Conservation (phyloP, 1,139 yeast genomes). For the Geotrichum klebahnii region DNA sequence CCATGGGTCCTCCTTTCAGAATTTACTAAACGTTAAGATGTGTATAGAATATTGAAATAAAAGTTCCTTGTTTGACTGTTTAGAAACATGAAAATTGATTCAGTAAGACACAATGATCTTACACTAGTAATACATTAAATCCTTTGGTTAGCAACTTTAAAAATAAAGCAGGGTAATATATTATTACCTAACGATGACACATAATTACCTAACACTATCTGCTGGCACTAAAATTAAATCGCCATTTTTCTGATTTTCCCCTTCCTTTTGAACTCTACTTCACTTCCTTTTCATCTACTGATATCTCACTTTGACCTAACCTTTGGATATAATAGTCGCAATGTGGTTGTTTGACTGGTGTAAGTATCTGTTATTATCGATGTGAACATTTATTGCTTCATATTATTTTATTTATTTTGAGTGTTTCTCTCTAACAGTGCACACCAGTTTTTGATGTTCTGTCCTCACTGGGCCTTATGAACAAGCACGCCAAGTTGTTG, state of each 20-base stretch:
- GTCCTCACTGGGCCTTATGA: slow-evolving; percentile 92
- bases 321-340: slow-evolving; percentile 11
- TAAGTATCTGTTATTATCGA: slow-evolving; percentile 30
- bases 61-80: neutral
- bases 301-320: neutral
- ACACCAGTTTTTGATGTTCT: slow-evolving; percentile 87
- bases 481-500: slow-evolving; percentile 93
- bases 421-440: no score
- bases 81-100: no score
- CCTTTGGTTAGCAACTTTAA: no score
- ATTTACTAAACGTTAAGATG: slow-evolving; percentile 78
- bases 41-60: no score
- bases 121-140: no score
- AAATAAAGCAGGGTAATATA: no score
- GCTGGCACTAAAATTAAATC: neutral
- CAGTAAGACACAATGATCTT: neutral
- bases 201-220: neutral
- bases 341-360: slow-evolving; percentile 38
- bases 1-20: slow-evolving; percentile 99
- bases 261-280: neutral
- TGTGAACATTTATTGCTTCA: no score
- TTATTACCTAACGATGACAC: no score
- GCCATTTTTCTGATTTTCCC: no score
- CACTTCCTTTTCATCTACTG: neutral
- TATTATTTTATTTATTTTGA: no score